phyloP scores from a whole-genome alignment of 192 early-diverging fungal genomes.

The Linnemannia exigua region DNA sequence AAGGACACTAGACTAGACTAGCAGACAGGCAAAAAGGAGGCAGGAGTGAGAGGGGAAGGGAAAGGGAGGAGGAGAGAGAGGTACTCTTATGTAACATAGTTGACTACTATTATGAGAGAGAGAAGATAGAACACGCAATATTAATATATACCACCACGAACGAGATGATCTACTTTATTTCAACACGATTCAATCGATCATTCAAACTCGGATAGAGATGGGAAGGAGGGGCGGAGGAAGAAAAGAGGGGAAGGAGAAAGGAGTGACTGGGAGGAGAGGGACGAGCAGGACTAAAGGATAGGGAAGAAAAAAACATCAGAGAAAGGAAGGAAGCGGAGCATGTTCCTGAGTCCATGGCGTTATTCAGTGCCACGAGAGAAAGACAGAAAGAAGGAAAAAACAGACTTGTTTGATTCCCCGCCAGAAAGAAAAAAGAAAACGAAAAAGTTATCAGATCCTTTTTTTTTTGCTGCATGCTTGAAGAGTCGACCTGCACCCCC shows the following conservation, averaged over 20 bases:
- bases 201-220: neutral
- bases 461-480: too few species aligned
- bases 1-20: too few species aligned
- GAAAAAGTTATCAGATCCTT: neutral
- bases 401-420: conserved; percentile 11
- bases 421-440: neutral
- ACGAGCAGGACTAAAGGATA: neutral
- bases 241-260: neutral
- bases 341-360: neutral
- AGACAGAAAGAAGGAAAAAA: neutral
- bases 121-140: neutral
- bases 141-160: neutral
- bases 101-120: neutral
- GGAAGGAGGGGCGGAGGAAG: neutral
- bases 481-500: neutral
- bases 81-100: conserved; percentile 7
- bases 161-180: neutral
- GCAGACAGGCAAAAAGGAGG: too few species aligned
- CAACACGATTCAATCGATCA: neutral
- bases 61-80: neutral
- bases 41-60: neutral
- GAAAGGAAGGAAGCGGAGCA: neutral
- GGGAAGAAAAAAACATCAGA: neutral
- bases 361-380: neutral
- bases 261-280: neutral